Evolutionary conservation across 441 rosid genomes (phyloP), one percentile per base, ranked within the genome.

Genomic region (Aquilaria agallochum): DNA sequence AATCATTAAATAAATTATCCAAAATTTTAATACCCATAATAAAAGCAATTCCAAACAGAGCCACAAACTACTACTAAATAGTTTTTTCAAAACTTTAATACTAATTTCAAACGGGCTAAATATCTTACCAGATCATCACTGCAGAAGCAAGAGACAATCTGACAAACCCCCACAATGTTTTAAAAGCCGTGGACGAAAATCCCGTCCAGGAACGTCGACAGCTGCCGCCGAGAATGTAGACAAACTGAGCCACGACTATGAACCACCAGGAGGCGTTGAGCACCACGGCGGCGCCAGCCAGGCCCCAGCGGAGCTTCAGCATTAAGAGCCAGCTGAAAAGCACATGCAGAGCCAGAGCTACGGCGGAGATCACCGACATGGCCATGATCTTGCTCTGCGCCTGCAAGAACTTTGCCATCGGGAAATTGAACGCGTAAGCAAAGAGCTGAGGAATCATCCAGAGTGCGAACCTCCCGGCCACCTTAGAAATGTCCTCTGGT

Each of bases 71-170:
- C 27, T 20, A 20, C 27, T 20, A 20, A 0, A 20, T 20, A 20
- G 27, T 1, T 20, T 20, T 20, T 20, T 0, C 27, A 20, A 20
- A 20, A 20, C 27, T 20, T 20, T 20, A 20, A 20, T 20, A 20
- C 27, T 20, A 20, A 20, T 20, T 20, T 20, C 27, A 20, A 20
- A 20, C 27, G 27, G 27, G 27, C 27, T 20, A 20, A 20, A 20
- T 12, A 14, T 4, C 2, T 15, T 72, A 83, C 93, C 93, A 90
- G 1, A 90, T 9, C 95, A 88, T 90, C 32, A 88, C 44, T 20
- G 88, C 95, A 2, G 95, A 90, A 11, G 95, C 78, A 2, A 86
- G 5, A 1, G 97, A 86, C 62, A 90, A 90, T 75, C 83, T 88
- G 15, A 88, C 34, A 3, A 80, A 68, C 1, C 95, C 90, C 31